A percentile compares a stretch with the other conserved stretches of the same genome.
Conservation (phyloP, 2,329 filamentous ascomycete genomes). For the Colletotrichum scovillei region DNA sequence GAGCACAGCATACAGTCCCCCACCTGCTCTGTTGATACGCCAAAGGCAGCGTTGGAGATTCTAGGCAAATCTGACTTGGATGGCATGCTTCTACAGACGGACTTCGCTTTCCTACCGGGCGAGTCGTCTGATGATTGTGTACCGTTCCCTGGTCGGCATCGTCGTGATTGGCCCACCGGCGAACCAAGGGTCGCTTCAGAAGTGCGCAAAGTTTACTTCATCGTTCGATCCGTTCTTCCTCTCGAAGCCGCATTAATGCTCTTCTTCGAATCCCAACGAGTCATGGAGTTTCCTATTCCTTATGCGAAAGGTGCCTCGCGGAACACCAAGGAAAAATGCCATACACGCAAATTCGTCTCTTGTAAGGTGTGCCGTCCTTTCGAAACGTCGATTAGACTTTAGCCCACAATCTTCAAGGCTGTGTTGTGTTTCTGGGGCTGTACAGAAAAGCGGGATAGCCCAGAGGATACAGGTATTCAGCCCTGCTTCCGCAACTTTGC, state of each 20-base stretch:
- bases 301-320: neutral
- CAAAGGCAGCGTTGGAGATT: neutral
- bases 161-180: neutral
- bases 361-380: neutral
- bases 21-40: conserved; percentile 4
- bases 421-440: neutral
- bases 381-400: conserved; percentile 17
- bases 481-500: conserved; percentile 65
- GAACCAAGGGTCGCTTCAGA: neutral
- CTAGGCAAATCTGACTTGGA: neutral
- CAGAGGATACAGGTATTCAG: conserved; percentile 27
- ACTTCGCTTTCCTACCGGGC: neutral
- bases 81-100: neutral
- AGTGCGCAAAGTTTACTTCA: neutral
- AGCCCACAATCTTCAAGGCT: neutral
- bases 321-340: neutral
- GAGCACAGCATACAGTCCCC: neutral
- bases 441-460: neutral
- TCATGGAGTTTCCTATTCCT: conserved; percentile 1
- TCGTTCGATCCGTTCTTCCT: neutral
- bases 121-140: neutral
- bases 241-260: neutral
- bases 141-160: neutral
- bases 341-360: neutral
- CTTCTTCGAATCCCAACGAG: neutral